A percentile compares a stretch with the other conserved stretches of the same genome.
These are phyloP conservation scores for Mrakia hoshinonis DNA, from an alignment of 768 basidiomycete genomes.

Conservation along the genomic window DNA sequence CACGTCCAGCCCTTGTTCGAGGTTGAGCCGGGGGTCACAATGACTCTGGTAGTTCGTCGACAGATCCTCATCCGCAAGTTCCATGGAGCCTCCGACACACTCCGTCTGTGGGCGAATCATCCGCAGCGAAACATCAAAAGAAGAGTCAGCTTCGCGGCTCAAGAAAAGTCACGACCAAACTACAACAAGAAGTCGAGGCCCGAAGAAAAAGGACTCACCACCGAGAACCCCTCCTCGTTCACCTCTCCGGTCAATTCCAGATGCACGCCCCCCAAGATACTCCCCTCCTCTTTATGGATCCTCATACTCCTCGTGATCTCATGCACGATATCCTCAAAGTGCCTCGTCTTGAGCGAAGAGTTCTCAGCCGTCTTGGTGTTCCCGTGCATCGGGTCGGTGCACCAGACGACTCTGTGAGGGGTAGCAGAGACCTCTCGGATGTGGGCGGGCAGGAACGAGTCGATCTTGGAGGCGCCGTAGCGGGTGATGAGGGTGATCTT, in stretches of 20 bases:
- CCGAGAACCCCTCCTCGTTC: conserved; percentile 80
- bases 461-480: conserved; percentile 85
- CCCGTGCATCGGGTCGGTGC: conserved; percentile 97
- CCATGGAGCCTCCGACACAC: conserved; percentile 94
- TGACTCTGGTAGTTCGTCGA: conserved; percentile 72
- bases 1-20: conserved; percentile 86
- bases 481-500: conserved; percentile 83
- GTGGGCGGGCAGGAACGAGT: conserved; percentile 63
- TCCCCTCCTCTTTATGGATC: conserved; percentile 66
- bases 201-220: conserved; percentile 41
- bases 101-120: conserved; percentile 53
- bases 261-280: conserved; percentile 69
- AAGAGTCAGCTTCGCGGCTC: neutral
- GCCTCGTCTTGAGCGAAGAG: conserved; percentile 69
- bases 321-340: conserved; percentile 73
- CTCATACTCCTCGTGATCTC: conserved; percentile 74
- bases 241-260: conserved; percentile 89
- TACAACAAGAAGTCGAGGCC: neutral
- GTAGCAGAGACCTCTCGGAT: conserved; percentile 70
- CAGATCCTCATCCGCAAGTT: conserved; percentile 76
- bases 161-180: neutral
- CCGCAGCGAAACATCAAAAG: neutral
- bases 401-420: conserved; percentile 82
- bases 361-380: conserved; percentile 76
- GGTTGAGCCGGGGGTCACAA: conserved; percentile 64